phyloP scores from a whole-genome alignment of 768 basidiomycete genomes.

The Scleroderma citrinum region DNA sequence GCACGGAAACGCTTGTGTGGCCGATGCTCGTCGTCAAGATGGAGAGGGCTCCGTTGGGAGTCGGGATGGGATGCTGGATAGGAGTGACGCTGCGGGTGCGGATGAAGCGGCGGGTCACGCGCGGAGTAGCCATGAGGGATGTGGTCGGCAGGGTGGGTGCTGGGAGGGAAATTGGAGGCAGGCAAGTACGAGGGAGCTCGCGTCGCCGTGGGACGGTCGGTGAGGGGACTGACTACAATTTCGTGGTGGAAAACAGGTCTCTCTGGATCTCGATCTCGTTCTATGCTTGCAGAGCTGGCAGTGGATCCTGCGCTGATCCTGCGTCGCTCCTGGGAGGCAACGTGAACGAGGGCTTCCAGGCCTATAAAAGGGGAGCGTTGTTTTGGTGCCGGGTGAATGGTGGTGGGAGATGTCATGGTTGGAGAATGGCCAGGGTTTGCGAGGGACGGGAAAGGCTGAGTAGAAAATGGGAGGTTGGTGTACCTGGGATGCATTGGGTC shows the following conservation, averaged over 20 bases:
- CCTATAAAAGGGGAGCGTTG: conserved; percentile 28
- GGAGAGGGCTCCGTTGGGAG: neutral
- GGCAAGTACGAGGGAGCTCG: neutral
- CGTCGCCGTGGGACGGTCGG: neutral
- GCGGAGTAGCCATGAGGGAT: conserved; percentile 3
- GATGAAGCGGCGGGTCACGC: neutral
- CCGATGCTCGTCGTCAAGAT: conserved; percentile 7
- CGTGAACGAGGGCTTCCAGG: conserved; percentile 66
- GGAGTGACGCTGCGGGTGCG: neutral
- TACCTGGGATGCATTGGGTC: conserved; percentile 1
- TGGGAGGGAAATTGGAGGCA: neutral
- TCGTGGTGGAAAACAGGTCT: neutral
- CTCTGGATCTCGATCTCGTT: neutral
- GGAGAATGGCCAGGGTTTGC: neutral
- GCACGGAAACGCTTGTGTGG: conserved; percentile 22
- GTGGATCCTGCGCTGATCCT: conserved; percentile 33
- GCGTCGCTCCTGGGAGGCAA: conserved; percentile 59
- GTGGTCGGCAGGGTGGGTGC: neutral
- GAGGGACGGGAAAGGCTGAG: neutral
- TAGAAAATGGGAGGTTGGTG: conserved; percentile 12
- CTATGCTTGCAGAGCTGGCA: neutral
- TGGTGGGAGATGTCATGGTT: neutral
- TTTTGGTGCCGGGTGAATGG: neutral
- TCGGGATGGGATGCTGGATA: neutral
- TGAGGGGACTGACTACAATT: too few relatives aligned